phyloP scores from a whole-genome alignment of 179 eudicot species.

The Heliamphora ciliata region DNA sequence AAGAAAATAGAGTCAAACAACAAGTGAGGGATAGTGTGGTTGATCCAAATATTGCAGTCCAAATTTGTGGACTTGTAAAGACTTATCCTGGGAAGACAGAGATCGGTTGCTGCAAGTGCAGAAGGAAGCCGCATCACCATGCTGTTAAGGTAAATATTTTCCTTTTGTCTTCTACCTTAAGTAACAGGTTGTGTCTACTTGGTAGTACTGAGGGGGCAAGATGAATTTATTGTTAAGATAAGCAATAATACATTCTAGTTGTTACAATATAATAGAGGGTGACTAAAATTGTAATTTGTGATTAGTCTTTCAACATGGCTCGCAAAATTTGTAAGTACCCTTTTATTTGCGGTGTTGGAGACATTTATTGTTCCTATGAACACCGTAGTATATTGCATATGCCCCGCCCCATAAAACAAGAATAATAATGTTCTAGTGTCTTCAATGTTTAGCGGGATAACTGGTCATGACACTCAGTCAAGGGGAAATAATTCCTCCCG shows the following conservation, averaged over 20 bases:
- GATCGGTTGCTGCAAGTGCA: constrained; percentile 69
- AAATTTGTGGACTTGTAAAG: constrained; percentile 75
- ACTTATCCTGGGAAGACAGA: constrained; percentile 57
- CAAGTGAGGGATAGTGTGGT: constrained; percentile 40
- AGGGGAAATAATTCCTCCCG: too few relatives aligned
- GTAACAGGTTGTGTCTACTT: background rate
- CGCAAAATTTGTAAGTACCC: background rate
- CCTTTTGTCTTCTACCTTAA: background rate
- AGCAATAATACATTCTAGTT: too few relatives aligned
- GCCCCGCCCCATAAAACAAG: background rate
- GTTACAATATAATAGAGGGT: too few relatives aligned
- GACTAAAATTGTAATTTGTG: too few relatives aligned
- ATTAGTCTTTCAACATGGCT: background rate
- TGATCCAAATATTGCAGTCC: constrained; percentile 65
- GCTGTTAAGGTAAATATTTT: constrained; percentile 59
- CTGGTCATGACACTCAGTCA: background rate
- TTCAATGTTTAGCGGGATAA: background rate
- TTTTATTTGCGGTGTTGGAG: background rate
- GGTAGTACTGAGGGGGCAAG: too few relatives aligned
- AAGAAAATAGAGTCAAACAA: constrained; percentile 65
- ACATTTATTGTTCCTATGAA: background rate
- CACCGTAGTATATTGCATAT: background rate
- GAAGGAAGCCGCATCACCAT: constrained; percentile 62
- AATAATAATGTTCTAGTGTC: background rate
- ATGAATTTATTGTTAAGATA: too few relatives aligned